phyloP scores from a whole-genome alignment of 1,139 yeast genomes.

The Suhomyces yuchorum region DNA sequence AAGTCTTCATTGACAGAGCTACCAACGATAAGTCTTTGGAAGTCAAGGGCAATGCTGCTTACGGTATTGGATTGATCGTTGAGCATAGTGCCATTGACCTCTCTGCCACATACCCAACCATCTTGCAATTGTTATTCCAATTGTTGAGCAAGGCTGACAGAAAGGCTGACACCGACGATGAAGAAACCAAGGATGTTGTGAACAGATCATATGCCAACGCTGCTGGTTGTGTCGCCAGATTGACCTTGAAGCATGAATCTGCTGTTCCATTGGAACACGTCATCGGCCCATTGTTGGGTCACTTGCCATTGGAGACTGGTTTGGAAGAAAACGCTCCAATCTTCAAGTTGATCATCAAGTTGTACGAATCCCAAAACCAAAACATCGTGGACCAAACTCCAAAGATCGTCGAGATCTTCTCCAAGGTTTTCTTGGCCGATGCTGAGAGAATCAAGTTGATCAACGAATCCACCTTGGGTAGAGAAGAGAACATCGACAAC shows the following conservation, averaged over 20 bases:
- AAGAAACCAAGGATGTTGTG: conserved; percentile 77
- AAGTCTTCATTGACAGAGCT: conserved; percentile 67
- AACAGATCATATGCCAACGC: conserved; percentile 91
- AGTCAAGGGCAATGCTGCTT: conserved; percentile 94
- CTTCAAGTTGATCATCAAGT: conserved; percentile 70
- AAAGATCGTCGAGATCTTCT: conserved; percentile 66
- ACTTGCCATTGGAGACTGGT: conserved; percentile 85
- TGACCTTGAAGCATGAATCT: conserved; percentile 72
- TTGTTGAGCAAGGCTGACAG: conserved; percentile 77
- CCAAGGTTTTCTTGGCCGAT: conserved; percentile 72
- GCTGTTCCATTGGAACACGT: conserved; percentile 82
- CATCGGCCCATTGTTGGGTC: conserved; percentile 71
- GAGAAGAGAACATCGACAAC: conserved; percentile 78
- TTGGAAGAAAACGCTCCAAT: conserved; percentile 93
- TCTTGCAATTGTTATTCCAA: conserved; percentile 77
- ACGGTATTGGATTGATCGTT: conserved; percentile 86
- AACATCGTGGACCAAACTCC: conserved; percentile 61
- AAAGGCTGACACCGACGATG: conserved; percentile 65
- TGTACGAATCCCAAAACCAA: conserved; percentile 66
- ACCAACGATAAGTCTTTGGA: conserved; percentile 79
- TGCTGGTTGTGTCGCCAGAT: conserved; percentile 95
- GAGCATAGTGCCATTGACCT: conserved; percentile 62
- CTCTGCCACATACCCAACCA: conserved; percentile 63
- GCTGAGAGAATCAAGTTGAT: conserved; percentile 69
- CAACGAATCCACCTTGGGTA: conserved; percentile 74